Base-by-base conservation (phyloP, 2,329 filamentous ascomycete genomes). In the Cryphonectria parasitica region DNA sequence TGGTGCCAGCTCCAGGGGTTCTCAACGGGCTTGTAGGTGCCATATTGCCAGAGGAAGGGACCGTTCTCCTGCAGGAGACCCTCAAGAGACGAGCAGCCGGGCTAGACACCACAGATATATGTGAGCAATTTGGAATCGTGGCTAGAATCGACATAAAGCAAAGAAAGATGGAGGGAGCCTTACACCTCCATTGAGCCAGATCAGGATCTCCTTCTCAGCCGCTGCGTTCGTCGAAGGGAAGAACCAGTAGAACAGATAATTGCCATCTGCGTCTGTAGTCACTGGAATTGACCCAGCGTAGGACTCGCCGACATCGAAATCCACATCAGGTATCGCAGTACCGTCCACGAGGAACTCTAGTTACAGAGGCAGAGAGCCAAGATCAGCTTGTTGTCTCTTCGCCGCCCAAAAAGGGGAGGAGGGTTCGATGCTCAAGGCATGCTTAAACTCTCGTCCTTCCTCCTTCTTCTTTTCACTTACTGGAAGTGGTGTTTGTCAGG, bases 31-130 rank as follows among this genome's bases (percentile, higher is more conserved):
- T 84, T 83, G 69, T 84, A 87, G 0, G 91, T 95, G 45, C 93
- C 93, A 17, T 88, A 84, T 77, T 91, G 87, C 90, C 91, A 93
- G 6, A 86, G 70, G 75, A 93, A 91, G 0, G 92, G 91, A 0
- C 93, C 92, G 75, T 94, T 95, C 75, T 95, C 92, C 66, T 93
- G 91, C 13, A 95, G 78, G 1, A 95, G 82, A 10, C 91, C 92
- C 74, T 90, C 86, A 8, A 93, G 83, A 1, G 89, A 92, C 43
- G 83, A 84, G 75, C 86, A 89, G 34, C 86, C 86, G n/a, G 86
- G 86, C 83, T 86, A 62, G 15, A n/a, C 17, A n/a, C n/a, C n/a
- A 49, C 31, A 31, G 10, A n/a, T n/a, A 8, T 36, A 36, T 28
- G 11, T 19, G 28, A 56, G 39, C 15, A 64, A 8, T 41, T 41